Evolutionary conservation across 106 monocot species (phyloP).

Genomic region (Dendrobium officinale): DNA sequence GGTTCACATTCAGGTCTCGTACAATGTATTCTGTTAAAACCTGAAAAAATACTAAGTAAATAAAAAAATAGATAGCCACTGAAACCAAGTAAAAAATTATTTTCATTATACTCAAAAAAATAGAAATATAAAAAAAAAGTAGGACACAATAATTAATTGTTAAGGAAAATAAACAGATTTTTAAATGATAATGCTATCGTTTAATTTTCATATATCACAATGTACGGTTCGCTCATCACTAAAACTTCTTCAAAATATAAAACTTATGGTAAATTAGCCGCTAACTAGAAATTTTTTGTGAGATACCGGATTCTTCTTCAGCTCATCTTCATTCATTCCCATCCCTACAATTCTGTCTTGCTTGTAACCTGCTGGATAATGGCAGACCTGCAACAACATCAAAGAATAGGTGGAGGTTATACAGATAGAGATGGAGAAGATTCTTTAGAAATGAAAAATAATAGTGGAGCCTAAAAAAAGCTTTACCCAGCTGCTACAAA

Average conservation of each 20-base stretch:
- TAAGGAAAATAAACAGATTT: too few relatives aligned
- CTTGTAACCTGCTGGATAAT: constrained; percentile 77
- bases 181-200: too few relatives aligned
- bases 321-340: constrained; percentile 94
- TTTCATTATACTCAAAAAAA: background rate
- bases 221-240: background rate
- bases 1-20: constrained; percentile 85
- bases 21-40: constrained; percentile 86
- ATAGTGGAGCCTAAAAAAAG: background rate
- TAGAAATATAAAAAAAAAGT: background rate
- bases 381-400: constrained; percentile 51
- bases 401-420: background rate
- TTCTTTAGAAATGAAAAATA: background rate
- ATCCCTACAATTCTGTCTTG: constrained; percentile 89
- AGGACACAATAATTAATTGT: background rate
- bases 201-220: too few relatives aligned
- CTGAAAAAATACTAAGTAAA: constrained; percentile 34
- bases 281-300: background rate
- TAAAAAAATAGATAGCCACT: background rate
- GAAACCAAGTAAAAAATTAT: background rate
- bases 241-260: background rate
- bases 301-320: constrained; percentile 68
- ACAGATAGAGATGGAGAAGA: background rate
- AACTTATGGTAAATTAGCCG: background rate
- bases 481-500: constrained; percentile 94